Conservation (phyloP, 371 early-diverging fungal genomes). For the Cokeromyces recurvatus region DNA sequence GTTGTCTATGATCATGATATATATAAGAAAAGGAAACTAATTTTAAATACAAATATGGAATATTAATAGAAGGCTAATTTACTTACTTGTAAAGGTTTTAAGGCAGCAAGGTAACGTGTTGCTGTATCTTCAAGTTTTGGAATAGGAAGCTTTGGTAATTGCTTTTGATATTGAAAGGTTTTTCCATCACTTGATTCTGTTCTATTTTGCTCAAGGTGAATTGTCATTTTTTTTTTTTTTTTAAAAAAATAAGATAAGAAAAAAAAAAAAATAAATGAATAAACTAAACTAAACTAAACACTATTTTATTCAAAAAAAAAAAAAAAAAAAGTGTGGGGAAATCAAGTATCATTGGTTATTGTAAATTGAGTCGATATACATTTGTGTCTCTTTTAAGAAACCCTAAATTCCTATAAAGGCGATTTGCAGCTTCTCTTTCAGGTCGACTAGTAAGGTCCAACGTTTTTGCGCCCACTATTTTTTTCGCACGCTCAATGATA, state of each 20-base stretch:
- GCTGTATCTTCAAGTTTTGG: constrained; percentile 82
- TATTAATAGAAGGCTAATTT: too few relatives aligned
- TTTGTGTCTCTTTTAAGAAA: constrained; percentile 42
- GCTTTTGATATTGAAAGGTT: constrained; percentile 51
- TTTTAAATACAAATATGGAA: too few relatives aligned
- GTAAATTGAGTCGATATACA: constrained; percentile 30
- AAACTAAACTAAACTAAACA: too few relatives aligned
- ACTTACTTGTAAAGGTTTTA: constrained; percentile 71
- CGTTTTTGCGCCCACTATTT: constrained; percentile 20
- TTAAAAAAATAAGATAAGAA: constrained; percentile 1
- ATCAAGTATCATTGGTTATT: not conserved
- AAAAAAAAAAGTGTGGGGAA: constrained; percentile 9
- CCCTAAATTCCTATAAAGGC: constrained; percentile 40
- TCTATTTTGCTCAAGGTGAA: constrained; percentile 4
- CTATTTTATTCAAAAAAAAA: too few relatives aligned
- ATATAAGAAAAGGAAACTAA: not conserved
- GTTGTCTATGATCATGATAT: constrained; percentile 12
- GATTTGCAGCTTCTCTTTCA: constrained; percentile 39
- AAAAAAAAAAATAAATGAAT: not conserved
- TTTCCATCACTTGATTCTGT: constrained; percentile 20
- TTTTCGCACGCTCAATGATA: constrained; percentile 21
- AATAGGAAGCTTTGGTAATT: constrained; percentile 80
- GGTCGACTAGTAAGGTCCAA: constrained; percentile 46
- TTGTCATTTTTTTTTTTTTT: constrained; percentile 7
- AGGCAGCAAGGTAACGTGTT: constrained; percentile 65